Conservation (phyloP, 2,329 filamentous ascomycete genomes). For the Aureobasidium vineae region DNA sequence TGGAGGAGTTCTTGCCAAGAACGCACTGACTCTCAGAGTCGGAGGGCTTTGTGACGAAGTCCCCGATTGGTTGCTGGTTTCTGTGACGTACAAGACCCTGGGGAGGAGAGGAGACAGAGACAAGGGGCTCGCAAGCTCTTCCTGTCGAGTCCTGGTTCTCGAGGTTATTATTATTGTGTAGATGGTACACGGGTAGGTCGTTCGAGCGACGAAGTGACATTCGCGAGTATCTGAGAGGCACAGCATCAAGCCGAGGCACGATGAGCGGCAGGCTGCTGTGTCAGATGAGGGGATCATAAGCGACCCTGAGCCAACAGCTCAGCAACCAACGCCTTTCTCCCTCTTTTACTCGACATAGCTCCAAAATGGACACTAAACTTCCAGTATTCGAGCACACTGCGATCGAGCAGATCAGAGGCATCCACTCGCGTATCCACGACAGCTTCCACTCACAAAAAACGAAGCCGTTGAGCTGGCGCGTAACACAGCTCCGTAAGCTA, state of each 20-base stretch:
- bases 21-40: neutral
- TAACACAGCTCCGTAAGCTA: slow-evolving; percentile 84
- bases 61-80: neutral
- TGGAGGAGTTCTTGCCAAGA: neutral
- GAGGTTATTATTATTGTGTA: neutral
- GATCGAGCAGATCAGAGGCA: slow-evolving; percentile 63
- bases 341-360: neutral
- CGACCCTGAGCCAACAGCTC: neutral
- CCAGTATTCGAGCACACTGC: slow-evolving; percentile 52
- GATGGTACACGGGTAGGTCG: neutral
- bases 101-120: neutral
- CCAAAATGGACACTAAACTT: slow-evolving; percentile 4
- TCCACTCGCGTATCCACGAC: slow-evolving; percentile 60
- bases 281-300: slow-evolving; percentile 21
- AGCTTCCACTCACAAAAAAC: slow-evolving; percentile 80
- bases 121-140: neutral
- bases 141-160: neutral
- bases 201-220: neutral
- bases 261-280: neutral
- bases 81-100: neutral
- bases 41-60: neutral
- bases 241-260: slow-evolving; percentile 2
- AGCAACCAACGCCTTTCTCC: neutral
- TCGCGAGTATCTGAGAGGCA: too few relatives aligned
- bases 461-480: slow-evolving; percentile 75